A percentile compares a stretch with the other conserved stretches of the same genome.
Evolutionary conservation across 345 rosid species (phyloP).

Genomic region (Hibiscus tridactylites): DNA sequence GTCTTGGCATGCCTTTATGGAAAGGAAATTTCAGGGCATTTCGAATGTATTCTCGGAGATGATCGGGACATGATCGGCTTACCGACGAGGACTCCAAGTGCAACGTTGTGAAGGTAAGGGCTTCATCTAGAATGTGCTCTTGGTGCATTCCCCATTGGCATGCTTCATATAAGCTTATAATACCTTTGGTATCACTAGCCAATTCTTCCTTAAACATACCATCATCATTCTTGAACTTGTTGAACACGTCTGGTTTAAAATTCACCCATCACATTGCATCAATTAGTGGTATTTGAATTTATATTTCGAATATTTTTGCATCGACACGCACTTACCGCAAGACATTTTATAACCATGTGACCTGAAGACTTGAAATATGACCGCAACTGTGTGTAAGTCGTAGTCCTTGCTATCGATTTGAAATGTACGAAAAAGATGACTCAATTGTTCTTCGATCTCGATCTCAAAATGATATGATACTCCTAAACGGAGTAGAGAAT

Average conservation of each 20-base stretch:
- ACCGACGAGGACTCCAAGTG: background rate
- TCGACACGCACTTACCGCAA: background rate
- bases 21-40: background rate
- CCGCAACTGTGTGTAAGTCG: background rate
- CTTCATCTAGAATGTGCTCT: conserved; percentile 10
- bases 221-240: too few species aligned
- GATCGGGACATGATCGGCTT: background rate
- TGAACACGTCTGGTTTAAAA: too few species aligned
- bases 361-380: background rate
- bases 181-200: background rate
- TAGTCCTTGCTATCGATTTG: too few species aligned
- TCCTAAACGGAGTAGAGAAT: too few species aligned
- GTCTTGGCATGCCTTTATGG: background rate
- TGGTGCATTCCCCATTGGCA: conserved; percentile 3
- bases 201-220: background rate
- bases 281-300: too few species aligned
- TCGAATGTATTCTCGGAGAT: background rate
- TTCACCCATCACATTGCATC: conserved; percentile 16
- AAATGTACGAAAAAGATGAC: too few species aligned
- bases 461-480: too few species aligned
- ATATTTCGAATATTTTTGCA: too few species aligned
- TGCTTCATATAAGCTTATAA: conserved; percentile 7
- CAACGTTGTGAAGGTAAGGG: conserved; percentile 6
- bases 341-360: background rate
- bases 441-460: too few species aligned